Percentiles rank a stretch among this genome's conserved stretches.
These are phyloP conservation scores for Gossypium sturtianum DNA, from an alignment of 345 rosid species.

Conservation along the genomic window DNA sequence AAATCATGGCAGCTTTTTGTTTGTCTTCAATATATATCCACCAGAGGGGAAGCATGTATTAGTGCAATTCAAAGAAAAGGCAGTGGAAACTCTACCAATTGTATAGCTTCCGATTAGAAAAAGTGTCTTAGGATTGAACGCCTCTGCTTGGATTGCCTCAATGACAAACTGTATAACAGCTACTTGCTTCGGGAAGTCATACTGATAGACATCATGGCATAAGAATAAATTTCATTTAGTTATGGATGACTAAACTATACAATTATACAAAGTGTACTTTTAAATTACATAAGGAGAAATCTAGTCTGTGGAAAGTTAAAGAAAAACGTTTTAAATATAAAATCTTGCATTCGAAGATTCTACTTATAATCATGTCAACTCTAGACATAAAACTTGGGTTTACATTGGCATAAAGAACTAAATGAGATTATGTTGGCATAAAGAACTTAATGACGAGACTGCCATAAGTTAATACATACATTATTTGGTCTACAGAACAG, in stretches of 20 bases:
- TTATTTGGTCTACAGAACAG: background rate
- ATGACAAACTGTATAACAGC: constrained; percentile 86
- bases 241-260: background rate
- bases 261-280: background rate
- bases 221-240: background rate
- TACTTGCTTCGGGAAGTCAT: constrained; percentile 96
- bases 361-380: background rate
- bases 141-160: constrained; percentile 94
- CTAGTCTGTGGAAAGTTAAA: background rate
- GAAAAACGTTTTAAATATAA: background rate
- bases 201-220: constrained; percentile 38
- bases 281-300: background rate
- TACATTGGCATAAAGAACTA: background rate
- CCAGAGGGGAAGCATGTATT: background rate
- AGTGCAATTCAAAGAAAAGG: constrained; percentile 6
- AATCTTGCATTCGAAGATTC: background rate
- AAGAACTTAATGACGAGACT: background rate
- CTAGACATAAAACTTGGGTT: background rate
- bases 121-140: constrained; percentile 82
- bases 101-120: constrained; percentile 94
- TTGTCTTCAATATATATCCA: background rate
- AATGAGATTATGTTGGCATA: background rate
- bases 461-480: background rate
- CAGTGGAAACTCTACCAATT: constrained; percentile 45
- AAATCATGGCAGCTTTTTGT: background rate